Conservation (phyloP, 2,329 filamentous ascomycete genomes). For the Alternaria triticimaculans region DNA sequence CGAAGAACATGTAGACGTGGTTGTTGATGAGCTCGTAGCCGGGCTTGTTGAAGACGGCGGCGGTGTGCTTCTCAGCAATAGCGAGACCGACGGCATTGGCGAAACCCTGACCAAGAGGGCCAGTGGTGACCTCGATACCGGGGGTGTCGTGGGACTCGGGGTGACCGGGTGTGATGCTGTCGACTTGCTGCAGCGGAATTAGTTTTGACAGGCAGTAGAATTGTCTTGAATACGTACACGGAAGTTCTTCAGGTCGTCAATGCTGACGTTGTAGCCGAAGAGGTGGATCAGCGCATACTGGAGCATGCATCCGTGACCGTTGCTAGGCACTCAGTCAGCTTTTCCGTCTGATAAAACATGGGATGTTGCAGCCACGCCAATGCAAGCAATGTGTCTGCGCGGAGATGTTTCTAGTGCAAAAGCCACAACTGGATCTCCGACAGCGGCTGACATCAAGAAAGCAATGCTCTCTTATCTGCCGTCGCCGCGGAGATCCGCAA, state of each 20-base stretch:
- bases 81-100: conserved; percentile 97
- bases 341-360: background rate
- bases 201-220: conserved; percentile 51
- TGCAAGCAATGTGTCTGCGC: background rate
- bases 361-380: background rate
- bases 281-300: conserved; percentile 98
- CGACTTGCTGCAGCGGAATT: conserved; percentile 60
- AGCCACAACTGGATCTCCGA: background rate
- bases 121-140: conserved; percentile 97
- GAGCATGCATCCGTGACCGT: conserved; percentile 99
- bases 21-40: conserved; percentile 91
- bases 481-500: conserved; percentile 29
- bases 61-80: conserved; percentile 92
- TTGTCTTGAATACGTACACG: conserved; percentile 71
- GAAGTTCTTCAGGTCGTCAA: conserved; percentile 96
- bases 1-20: conserved; percentile 96
- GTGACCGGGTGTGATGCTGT: conserved; percentile 91
- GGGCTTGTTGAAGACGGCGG: conserved; percentile 94
- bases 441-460: conserved; percentile 5
- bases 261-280: conserved; percentile 83
- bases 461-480: background rate
- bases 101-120: conserved; percentile 96
- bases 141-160: conserved; percentile 96
- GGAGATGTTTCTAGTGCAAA: background rate
- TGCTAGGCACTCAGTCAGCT: conserved; percentile 62